Evolutionary conservation across 1,284 basidiomycete species (phyloP).

Genomic region (Schizopora paradoxa): DNA sequence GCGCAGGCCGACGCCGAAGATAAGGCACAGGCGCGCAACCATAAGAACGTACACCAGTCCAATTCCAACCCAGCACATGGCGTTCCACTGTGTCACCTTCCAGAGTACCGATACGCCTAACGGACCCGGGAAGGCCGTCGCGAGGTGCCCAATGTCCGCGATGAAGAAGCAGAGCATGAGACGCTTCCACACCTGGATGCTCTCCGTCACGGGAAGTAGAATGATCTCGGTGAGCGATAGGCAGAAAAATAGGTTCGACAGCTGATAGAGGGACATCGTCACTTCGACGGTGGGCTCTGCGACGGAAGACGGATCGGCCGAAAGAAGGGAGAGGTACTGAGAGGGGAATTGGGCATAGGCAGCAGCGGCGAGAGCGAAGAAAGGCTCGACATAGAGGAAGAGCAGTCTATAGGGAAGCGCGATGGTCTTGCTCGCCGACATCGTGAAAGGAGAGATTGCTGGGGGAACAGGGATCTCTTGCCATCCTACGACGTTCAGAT

Average conservation of each 20-base stretch:
- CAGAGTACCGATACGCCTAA: slow-evolving; percentile 36
- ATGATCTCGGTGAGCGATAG: slow-evolving; percentile 47
- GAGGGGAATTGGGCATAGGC: slow-evolving; percentile 41
- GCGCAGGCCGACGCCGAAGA: slow-evolving; percentile 31
- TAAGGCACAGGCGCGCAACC: slow-evolving; percentile 34
- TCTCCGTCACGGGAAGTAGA: slow-evolving; percentile 39
- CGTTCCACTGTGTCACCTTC: slow-evolving; percentile 42
- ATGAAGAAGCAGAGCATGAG: slow-evolving; percentile 40
- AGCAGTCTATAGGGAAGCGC: slow-evolving; percentile 37
- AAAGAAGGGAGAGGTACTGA: slow-evolving; percentile 31
- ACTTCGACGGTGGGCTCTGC: slow-evolving; percentile 29
- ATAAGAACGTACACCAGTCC: slow-evolving; percentile 48
- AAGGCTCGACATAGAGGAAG: slow-evolving; percentile 47
- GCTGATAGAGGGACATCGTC: slow-evolving; percentile 38
- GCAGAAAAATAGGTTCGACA: slow-evolving; percentile 46
- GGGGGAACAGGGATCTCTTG: too few species aligned
- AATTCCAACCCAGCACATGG: slow-evolving; percentile 47
- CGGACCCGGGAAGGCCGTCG: slow-evolving; percentile 40
- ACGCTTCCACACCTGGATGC: slow-evolving; percentile 37
- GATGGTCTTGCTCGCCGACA: too few species aligned
- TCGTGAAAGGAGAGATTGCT: too few species aligned
- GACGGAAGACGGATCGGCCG: not conserved
- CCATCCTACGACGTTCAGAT: too few species aligned
- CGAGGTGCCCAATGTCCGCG: slow-evolving; percentile 44
- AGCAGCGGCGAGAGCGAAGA: slow-evolving; percentile 44